Percentiles rank a stretch among this genome's conserved stretches.
Conservation (phyloP, 176 grass and related monocot genomes). For the Triticum timopheevii region DNA sequence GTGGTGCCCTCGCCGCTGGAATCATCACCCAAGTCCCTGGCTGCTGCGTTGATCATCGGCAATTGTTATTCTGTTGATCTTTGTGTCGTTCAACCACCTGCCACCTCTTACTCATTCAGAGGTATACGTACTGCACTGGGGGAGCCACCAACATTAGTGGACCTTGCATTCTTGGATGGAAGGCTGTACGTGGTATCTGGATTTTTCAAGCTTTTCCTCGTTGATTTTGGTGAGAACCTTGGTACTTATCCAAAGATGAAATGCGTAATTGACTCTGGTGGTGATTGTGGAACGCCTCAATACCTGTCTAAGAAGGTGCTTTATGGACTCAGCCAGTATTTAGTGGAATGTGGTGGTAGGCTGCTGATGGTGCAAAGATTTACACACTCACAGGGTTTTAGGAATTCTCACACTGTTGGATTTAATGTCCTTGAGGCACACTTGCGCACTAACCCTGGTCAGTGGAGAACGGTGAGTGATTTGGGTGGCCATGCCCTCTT, state of each 20-base stretch:
- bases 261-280: not conserved
- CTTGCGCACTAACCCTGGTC: not conserved
- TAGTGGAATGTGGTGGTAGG: not conserved
- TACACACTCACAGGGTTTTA: not conserved
- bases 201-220: not conserved
- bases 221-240: not conserved
- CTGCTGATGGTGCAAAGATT: not conserved
- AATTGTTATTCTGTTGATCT: too few species aligned
- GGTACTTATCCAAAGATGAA: not conserved
- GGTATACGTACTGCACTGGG: too few species aligned
- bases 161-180: not conserved
- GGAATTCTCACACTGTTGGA: not conserved
- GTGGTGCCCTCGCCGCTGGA: too few species aligned
- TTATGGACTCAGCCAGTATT: not conserved
- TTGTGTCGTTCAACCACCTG: too few species aligned
- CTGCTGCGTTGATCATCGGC: too few species aligned
- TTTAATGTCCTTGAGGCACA: constrained; percentile 20
- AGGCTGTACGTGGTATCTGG: not conserved
- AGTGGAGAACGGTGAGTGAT: not conserved
- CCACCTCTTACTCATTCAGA: too few species aligned
- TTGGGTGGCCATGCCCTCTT: constrained; percentile 7
- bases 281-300: not conserved
- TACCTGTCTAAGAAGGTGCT: too few species aligned
- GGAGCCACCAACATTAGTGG: not conserved
- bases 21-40: too few species aligned